phyloP scores from a whole-genome alignment of 306 rosid species.

The Urtica urens region DNA sequence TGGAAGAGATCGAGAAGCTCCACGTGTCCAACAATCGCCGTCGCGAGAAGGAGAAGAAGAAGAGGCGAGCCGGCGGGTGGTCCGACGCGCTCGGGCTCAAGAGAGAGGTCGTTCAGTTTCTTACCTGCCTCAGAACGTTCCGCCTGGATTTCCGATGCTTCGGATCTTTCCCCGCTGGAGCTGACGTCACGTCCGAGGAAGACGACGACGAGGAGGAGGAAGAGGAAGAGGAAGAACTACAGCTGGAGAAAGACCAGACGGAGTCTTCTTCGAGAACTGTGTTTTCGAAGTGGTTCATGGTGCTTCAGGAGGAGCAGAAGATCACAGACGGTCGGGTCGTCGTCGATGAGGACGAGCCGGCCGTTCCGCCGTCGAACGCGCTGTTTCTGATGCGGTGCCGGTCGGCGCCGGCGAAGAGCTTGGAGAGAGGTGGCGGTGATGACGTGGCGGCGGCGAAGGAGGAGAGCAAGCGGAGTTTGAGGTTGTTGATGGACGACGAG shows the following conservation, averaged over 20 bases:
- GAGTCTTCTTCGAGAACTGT: conserved; percentile 39
- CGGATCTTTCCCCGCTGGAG: conserved; percentile 35
- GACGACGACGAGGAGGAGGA: conserved; percentile 33
- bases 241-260: neutral
- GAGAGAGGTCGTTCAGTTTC: conserved; percentile 74
- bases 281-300: conserved; percentile 87
- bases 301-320: conserved; percentile 56
- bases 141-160: conserved; percentile 67
- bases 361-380: conserved; percentile 74
- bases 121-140: conserved; percentile 59
- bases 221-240: conserved; percentile 6
- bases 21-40: conserved; percentile 34
- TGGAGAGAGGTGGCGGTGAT: conserved; percentile 6
- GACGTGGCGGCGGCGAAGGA: conserved; percentile 10
- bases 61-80: conserved; percentile 24
- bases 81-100: conserved; percentile 58
- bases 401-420: conserved; percentile 84
- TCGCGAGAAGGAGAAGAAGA: conserved; percentile 33
- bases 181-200: conserved; percentile 41
- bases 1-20: conserved; percentile 91
- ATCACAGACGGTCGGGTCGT: conserved; percentile 1
- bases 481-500: conserved; percentile 57
- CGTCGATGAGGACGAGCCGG: conserved; percentile 12
- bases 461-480: conserved; percentile 20
- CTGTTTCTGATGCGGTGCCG: conserved; percentile 80